These are phyloP conservation scores for Apostasia shenzhenica DNA, from an alignment of 106 monocot species.

Conservation along the genomic window DNA sequence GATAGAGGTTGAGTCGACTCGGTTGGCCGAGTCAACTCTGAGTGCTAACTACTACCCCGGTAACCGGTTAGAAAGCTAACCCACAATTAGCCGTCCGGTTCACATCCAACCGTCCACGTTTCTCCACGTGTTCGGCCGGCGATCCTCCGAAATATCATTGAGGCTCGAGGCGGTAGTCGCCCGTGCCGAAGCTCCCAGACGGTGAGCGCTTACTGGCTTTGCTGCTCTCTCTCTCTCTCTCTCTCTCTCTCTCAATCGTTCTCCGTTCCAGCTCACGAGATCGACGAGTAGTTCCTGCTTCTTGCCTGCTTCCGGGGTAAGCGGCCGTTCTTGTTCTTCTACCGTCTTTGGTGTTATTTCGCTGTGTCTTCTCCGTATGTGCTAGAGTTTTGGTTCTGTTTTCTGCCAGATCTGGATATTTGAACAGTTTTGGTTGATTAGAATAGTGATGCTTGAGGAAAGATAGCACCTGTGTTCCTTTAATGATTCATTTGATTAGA, in stretches of 20 bases:
- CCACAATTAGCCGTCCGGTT: not conserved
- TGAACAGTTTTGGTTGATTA: not conserved
- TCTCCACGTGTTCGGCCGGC: not conserved
- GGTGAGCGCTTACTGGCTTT: too few species aligned
- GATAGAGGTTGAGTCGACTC: too few species aligned
- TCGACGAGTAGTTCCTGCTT: not conserved
- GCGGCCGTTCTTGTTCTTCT: not conserved
- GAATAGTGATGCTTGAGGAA: not conserved
- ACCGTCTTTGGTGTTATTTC: not conserved
- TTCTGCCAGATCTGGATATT: not conserved
- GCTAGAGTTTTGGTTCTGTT: not conserved
- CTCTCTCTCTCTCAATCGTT: not conserved
- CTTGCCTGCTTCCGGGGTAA: slow-evolving; percentile 1
- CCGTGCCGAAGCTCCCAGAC: not conserved
- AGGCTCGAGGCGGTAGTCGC: too few species aligned
- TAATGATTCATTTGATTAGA: too few species aligned
- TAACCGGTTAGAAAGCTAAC: not conserved
- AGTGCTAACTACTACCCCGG: not conserved
- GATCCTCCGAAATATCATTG: not conserved
- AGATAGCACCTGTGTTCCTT: too few species aligned
- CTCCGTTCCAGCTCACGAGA: not conserved
- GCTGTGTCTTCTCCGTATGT: not conserved
- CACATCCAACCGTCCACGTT: not conserved
- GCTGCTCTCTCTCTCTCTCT: not conserved
- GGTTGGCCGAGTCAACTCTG: too few species aligned